phyloP scores from a whole-genome alignment of 2,329 filamentous ascomycete species.

The Stachybotrys elegans region DNA sequence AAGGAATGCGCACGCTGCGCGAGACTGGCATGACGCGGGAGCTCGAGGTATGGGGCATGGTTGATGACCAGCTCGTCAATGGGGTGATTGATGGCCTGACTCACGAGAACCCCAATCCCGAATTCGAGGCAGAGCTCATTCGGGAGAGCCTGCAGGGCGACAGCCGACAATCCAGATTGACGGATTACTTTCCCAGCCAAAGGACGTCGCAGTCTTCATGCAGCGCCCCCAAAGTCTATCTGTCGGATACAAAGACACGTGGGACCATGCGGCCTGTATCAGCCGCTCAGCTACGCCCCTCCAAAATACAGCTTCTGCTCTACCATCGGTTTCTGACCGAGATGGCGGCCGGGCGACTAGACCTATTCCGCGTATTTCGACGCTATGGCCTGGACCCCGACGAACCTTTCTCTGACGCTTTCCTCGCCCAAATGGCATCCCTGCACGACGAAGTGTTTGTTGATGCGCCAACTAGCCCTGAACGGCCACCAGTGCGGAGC shows the following conservation, averaged over 20 bases:
- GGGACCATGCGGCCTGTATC: constrained; percentile 59
- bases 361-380: constrained; percentile 62
- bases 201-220: constrained; percentile 2
- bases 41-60: constrained; percentile 76
- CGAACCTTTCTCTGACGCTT: constrained; percentile 68
- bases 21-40: constrained; percentile 70
- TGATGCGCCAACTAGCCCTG: constrained; percentile 36
- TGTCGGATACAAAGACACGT: constrained; percentile 87
- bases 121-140: constrained; percentile 57
- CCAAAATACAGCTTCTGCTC: constrained; percentile 81
- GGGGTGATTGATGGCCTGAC: constrained; percentile 87
- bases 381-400: constrained; percentile 67
- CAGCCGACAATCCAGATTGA: constrained; percentile 32
- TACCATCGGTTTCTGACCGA: constrained; percentile 82
- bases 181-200: constrained; percentile 31
- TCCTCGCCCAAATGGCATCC: constrained; percentile 68
- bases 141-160: constrained; percentile 23
- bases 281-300: constrained; percentile 65
- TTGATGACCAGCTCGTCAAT: constrained; percentile 79
- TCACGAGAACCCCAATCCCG: constrained; percentile 67
- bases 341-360: constrained; percentile 65
- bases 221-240: constrained; percentile 47
- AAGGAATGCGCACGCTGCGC: constrained; percentile 70
- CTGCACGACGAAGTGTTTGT: constrained; percentile 63
- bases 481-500: no score